phyloP scores from a whole-genome alignment of 129 eudicot genomes.

The Pulicaria dysenterica region DNA sequence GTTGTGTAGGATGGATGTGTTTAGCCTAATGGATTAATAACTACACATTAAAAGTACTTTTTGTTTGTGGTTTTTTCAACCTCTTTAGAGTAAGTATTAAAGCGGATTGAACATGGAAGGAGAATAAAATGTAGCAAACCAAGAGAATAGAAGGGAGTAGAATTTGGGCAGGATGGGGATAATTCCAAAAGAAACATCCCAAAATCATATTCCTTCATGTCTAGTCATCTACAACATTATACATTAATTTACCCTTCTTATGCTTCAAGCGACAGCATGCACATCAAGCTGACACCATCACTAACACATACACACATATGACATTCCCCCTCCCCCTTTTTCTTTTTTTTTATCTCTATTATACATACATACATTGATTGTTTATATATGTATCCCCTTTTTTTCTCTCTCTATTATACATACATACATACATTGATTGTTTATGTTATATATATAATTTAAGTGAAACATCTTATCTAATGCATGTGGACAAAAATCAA shows the following conservation, averaged over 20 bases:
- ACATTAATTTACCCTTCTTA: slow-evolving; percentile 26
- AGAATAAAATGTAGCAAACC: slow-evolving; percentile 28
- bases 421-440: background rate
- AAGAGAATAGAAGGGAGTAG: slow-evolving; percentile 43
- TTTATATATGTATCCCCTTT: too few species aligned
- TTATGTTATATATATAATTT: too few species aligned
- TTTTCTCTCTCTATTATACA: background rate
- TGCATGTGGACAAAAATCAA: background rate
- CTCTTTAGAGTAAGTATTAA: background rate
- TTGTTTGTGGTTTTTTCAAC: background rate
- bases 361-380: background rate
- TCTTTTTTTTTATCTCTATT: background rate
- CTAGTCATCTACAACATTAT: slow-evolving; percentile 21
- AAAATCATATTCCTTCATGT: slow-evolving; percentile 29
- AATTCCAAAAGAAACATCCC: slow-evolving; percentile 40
- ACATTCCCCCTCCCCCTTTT: background rate
- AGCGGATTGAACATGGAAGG: background rate
- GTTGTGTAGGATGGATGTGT: too few species aligned
- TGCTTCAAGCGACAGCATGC: slow-evolving; percentile 41
- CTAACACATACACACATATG: background rate
- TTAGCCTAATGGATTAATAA: background rate
- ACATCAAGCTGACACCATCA: slow-evolving; percentile 40
- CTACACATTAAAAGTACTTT: background rate
- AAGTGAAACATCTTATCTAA: background rate
- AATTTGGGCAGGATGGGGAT: slow-evolving; percentile 18